These are phyloP conservation scores for Tylopilus sp. DNA, from an alignment of 768 basidiomycete genomes.

Conservation along the genomic window DNA sequence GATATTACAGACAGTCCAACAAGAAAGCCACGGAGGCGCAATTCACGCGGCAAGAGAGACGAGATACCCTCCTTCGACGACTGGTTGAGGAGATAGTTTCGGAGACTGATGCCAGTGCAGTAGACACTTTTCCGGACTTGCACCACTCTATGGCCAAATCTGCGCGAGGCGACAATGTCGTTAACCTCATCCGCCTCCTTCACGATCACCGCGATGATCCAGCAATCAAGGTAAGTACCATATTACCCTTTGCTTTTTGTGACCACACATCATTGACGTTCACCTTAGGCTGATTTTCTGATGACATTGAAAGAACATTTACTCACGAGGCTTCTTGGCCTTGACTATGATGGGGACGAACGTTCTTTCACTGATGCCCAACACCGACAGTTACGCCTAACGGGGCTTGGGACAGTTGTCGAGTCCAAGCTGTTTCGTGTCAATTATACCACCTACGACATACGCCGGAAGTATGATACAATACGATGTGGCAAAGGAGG, in stretches of 20 bases:
- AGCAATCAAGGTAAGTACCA: constrained; percentile 2
- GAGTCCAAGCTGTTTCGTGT: constrained; percentile 1
- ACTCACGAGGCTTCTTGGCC: background rate
- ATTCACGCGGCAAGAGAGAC: constrained; percentile 10
- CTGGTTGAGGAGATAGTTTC: background rate
- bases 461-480: too few relatives aligned
- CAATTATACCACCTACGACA: too few relatives aligned
- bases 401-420: background rate
- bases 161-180: background rate
- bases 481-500: background rate
- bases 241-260: background rate
- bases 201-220: constrained; percentile 8
- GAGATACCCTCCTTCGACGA: background rate
- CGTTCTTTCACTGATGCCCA: constrained; percentile 3
- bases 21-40: constrained; percentile 7
- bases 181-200: background rate
- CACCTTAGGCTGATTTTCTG: background rate
- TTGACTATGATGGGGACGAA: constrained; percentile 8
- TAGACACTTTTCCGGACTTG: background rate
- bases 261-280: background rate
- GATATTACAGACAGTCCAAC: constrained; percentile 23
- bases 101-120: background rate
- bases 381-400: background rate
- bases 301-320: background rate
- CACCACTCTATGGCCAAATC: constrained; percentile 4